Conservation (phyloP, 2,329 filamentous ascomycete species). For the Penicillium sp. region DNA sequence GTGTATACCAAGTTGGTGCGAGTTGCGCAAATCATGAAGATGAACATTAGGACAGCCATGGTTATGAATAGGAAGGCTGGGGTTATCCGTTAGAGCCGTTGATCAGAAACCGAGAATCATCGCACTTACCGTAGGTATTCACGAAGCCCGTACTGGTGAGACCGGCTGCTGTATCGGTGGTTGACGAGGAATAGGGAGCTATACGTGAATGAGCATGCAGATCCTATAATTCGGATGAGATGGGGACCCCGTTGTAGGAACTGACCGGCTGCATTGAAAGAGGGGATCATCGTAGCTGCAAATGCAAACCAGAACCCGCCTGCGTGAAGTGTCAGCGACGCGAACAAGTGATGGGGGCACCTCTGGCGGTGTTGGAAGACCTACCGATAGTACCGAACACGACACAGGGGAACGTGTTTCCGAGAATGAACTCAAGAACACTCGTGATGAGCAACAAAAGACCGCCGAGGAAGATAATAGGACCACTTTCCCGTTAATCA, state of each 20-base stretch:
- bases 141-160: slow-evolving; percentile 23
- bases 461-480: slow-evolving; percentile 55
- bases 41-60: slow-evolving; percentile 64
- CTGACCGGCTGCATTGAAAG: slow-evolving; percentile 51
- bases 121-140: slow-evolving; percentile 23
- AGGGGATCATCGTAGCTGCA: slow-evolving; percentile 55
- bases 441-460: slow-evolving; percentile 53
- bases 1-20: slow-evolving; percentile 72
- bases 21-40: slow-evolving; percentile 68
- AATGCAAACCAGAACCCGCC: slow-evolving; percentile 57
- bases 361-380: neutral
- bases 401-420: slow-evolving; percentile 59
- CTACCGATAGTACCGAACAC: slow-evolving; percentile 56
- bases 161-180: slow-evolving; percentile 23
- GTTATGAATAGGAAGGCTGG: slow-evolving; percentile 60
- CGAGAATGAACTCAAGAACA: slow-evolving; percentile 57
- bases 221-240: slow-evolving; percentile 40
- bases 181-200: slow-evolving; percentile 29
- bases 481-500: slow-evolving; percentile 37
- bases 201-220: slow-evolving; percentile 13
- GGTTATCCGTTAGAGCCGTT: neutral
- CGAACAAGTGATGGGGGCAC: neutral
- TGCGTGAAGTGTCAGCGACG: slow-evolving; percentile 5
- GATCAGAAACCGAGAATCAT: neutral
- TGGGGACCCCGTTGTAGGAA: slow-evolving; percentile 30